Base-by-base conservation (phyloP, 148 eudicot genomes). In the Cornus controversa region DNA sequence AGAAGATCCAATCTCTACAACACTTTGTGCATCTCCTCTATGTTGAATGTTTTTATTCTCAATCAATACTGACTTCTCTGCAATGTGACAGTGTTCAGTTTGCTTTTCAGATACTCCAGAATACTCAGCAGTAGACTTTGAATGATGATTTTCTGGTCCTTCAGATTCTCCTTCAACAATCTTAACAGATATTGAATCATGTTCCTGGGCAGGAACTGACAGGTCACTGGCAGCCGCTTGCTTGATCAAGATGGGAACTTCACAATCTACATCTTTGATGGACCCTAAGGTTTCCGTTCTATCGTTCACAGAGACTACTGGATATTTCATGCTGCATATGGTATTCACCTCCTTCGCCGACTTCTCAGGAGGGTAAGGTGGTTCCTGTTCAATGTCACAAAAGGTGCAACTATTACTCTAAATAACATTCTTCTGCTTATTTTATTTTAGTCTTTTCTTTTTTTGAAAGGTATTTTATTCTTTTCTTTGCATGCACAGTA, bases 211-310 rank as follows among this genome's bases (percentile, higher is more conserved):
- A 63, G 79, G 72, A 31, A 68, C 70, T 36, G 71, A 75, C 20
- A 66, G 37, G 72, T 50, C 72, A 11, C 18, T 14, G 20, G 20
- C 37, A 67, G 66, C 28, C 62, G 27, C 40, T 42, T 18, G 28
- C 11, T 66, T 47, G 27, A 22, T 28, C 24, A 22, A 45, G 23
- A 65, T 69, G 62, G 37, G 37, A n/a, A 26, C 67, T 69, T 69
- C 73, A 16, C 79, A 66, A 77, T 76, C 69, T 36, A 72, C 69
- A 67, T 36, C 36, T 58, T 77, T 60, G 8, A 77, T 77, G 4
- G 69, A 54, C n/a, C 58, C 79, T 10, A 58, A 54, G 10, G 69
- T 69, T 23, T 36, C 45, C 10, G 45, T 27, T 5, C 42, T 40
- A 22, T 78, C 45, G 16, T 10, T 22, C 6, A 45, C 69, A 18